These are phyloP conservation scores for Rhizophagus sp. DNA, from an alignment of 192 early-diverging fungal species.

Conservation along the genomic window DNA sequence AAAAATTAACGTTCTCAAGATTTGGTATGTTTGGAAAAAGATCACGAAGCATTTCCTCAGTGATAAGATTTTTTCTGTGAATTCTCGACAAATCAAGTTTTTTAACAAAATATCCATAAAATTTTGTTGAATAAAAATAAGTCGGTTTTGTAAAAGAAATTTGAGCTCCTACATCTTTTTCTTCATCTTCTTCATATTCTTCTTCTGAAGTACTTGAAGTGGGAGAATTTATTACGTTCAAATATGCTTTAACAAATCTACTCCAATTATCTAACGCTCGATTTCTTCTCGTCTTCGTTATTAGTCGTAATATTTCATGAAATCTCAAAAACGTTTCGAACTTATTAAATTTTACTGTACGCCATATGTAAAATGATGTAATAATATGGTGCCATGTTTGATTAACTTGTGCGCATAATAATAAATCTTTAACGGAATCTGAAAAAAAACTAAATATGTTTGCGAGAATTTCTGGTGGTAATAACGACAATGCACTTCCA, in stretches of 20 bases:
- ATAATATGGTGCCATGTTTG: background rate
- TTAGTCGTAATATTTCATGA: background rate
- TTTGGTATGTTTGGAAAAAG: background rate
- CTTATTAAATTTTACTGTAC: background rate
- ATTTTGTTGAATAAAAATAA: background rate
- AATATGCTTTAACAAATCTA: background rate
- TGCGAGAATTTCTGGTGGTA: background rate
- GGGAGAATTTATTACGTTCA: background rate
- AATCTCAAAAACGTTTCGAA: background rate
- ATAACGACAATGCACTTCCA: background rate
- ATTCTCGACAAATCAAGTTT: background rate
- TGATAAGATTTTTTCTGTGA: background rate
- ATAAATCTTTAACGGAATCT: background rate
- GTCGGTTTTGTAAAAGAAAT: background rate
- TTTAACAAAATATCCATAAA: background rate
- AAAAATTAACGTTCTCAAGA: background rate
- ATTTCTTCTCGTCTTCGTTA: background rate
- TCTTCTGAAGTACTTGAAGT: background rate
- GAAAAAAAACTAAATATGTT: slow-evolving; percentile 3
- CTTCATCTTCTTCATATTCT: background rate
- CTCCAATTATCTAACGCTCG: background rate
- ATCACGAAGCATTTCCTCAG: background rate
- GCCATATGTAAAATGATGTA: slow-evolving; percentile 6
- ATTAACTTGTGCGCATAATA: slow-evolving; percentile 12
- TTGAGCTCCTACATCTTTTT: background rate